Conservation (phyloP, 2,329 filamentous ascomycete genomes). For the Fusarium xylarioides region DNA sequence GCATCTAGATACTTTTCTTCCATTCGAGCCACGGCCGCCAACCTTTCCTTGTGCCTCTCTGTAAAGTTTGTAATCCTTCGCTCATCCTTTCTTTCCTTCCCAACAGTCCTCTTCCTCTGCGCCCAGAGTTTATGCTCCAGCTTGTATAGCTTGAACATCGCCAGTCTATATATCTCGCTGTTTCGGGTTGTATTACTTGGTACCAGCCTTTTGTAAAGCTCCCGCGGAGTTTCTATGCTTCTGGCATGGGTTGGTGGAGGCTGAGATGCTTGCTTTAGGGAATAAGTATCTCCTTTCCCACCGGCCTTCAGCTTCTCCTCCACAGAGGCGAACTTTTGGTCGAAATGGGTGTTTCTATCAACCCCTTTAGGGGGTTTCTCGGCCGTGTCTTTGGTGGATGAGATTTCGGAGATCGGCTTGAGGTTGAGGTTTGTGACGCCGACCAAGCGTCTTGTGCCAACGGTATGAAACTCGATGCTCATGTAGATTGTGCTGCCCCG, state of each 20-base stretch:
- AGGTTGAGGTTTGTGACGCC: slow-evolving; percentile 23
- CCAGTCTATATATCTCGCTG: too few species aligned
- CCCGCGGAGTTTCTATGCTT: too few species aligned
- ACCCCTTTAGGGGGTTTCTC: neutral
- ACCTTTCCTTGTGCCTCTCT: neutral
- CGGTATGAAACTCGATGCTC: slow-evolving; percentile 34
- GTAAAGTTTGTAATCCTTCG: neutral
- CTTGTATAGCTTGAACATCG: slow-evolving; percentile 38
- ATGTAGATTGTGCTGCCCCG: neutral
- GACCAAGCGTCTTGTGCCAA: slow-evolving; percentile 35
- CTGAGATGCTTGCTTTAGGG: neutral
- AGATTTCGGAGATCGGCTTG: neutral
- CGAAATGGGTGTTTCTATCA: neutral
- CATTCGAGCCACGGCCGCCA: neutral
- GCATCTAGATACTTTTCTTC: neutral
- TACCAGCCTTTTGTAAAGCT: neutral
- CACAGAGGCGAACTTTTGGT: neutral
- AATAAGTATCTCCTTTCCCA: neutral
- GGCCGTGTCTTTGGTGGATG: neutral
- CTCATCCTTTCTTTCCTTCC: neutral
- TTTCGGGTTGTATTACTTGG: neutral
- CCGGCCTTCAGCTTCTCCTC: neutral
- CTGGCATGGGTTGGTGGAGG: neutral
- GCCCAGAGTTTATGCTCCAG: slow-evolving; percentile 79
- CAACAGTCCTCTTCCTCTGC: neutral